Base-by-base conservation (phyloP, 805 yeast genomes). In the Nakazawaea pomicola region DNA sequence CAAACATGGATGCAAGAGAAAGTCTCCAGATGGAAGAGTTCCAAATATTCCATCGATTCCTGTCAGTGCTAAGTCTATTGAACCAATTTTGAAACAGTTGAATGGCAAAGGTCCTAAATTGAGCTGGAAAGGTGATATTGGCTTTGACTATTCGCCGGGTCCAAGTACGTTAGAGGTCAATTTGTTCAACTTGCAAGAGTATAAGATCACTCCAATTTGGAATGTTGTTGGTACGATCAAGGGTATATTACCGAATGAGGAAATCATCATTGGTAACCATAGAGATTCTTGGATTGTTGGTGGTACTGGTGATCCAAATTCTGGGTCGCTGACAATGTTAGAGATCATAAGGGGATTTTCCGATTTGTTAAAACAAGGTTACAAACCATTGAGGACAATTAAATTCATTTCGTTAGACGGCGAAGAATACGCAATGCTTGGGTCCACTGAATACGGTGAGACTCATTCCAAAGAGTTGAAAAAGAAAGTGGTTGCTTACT, bases 371-470 rank as follows among this genome's bases (percentile, higher is more conserved):
- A 56, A 64, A 33, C 54, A 60, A 5, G 83, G 83, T 1, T 67
- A 64, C 63, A 62, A 59, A 46, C 70, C 70, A 32, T 53, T 67
- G 38, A 49, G 72, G 38, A 62, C 69, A 5, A 65, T 68, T 21
- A 61, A 57, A 38, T 52, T 67, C 33, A 58, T 62, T 11, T 55
- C 62, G n/a, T 68, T 67, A 64, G 73, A 68, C 49, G 74, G 68
- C 6, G 61, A 66, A 23, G 69, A 67, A 50, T 71, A 71, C 48
- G 79, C 79, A 1, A 60, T 67, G 46, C 49, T 76, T 35, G 81
- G 81, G 6, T 72, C 79, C 1, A 74, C 80, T 3, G 81, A 75
- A 51, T 71, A 53, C 48, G 82, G 77, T 30, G 80, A 76, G 56
- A 67, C 60, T 47, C 66, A 67, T 39, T 60, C 71, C 14, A 59